Conservation (phyloP, 805 yeast species). For the Pichia scutulata region DNA sequence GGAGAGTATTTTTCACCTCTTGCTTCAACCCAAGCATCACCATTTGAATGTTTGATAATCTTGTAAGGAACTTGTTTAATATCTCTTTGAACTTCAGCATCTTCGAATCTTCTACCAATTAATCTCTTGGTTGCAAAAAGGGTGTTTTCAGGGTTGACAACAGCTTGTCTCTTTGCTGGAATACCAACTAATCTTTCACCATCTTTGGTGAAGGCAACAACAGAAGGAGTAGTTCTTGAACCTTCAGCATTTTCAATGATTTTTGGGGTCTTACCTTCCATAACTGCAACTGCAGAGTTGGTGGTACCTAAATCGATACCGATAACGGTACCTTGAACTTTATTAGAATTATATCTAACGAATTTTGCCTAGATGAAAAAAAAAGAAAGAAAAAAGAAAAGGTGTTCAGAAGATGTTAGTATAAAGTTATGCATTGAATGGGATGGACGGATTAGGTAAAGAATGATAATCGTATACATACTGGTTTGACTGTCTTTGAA, state of each 20-base stretch:
- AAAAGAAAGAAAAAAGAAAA: background rate
- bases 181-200: constrained; percentile 51
- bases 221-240: constrained; percentile 70
- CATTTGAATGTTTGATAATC: constrained; percentile 50
- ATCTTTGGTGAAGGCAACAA: constrained; percentile 55
- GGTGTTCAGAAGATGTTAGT: background rate
- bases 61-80: constrained; percentile 53
- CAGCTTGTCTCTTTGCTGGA: constrained; percentile 72
- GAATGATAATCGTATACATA: constrained; percentile 14
- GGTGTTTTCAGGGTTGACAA: constrained; percentile 68
- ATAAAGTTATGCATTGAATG: too few relatives aligned
- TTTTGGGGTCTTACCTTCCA: constrained; percentile 53
- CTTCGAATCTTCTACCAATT: constrained; percentile 65
- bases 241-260: constrained; percentile 77
- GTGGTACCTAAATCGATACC: constrained; percentile 86
- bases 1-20: constrained; percentile 49
- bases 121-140: constrained; percentile 77
- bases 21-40: constrained; percentile 62
- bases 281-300: constrained; percentile 77
- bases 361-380: constrained; percentile 8
- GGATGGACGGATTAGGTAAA: too few relatives aligned
- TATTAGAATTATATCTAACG: constrained; percentile 29
- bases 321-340: constrained; percentile 42
- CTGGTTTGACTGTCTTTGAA: constrained; percentile 28
- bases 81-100: constrained; percentile 65